Conservation (phyloP, 164 flowering plant species). For the Litsea cubeba region DNA sequence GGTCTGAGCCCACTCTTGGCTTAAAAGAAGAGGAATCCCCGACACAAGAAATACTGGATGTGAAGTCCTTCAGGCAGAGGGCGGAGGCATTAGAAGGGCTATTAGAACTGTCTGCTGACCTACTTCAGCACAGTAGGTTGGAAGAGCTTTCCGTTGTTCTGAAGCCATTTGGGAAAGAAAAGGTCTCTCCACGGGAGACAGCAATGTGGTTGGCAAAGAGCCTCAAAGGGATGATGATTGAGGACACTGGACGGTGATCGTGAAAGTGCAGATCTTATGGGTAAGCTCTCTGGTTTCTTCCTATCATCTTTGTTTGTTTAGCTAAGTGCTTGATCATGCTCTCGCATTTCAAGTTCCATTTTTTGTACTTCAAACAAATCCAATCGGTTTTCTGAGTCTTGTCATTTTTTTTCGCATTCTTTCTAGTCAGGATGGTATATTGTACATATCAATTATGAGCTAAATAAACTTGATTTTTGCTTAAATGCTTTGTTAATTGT, state of each 20-base stretch:
- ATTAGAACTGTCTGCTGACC: slow-evolving; percentile 87
- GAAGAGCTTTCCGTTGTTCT: slow-evolving; percentile 86
- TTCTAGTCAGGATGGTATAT: slow-evolving; percentile 7
- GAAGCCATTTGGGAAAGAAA: slow-evolving; percentile 92
- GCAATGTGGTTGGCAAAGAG: slow-evolving; percentile 98
- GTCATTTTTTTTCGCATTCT: neutral
- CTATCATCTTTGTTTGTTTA: neutral
- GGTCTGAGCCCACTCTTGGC: slow-evolving; percentile 16
- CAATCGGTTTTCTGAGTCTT: neutral
- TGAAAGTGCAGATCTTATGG: slow-evolving; percentile 17
- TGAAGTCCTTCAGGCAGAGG: slow-evolving; percentile 88
- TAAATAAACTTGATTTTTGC: slow-evolving; percentile 10
- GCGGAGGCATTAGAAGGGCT: slow-evolving; percentile 97
- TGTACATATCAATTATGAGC: slow-evolving; percentile 16
- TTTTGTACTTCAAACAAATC: slow-evolving; percentile 12
- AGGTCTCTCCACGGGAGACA: slow-evolving; percentile 95
- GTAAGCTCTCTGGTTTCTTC: slow-evolving; percentile 16
- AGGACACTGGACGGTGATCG: slow-evolving; percentile 51
- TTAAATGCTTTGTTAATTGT: neutral
- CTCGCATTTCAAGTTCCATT: slow-evolving; percentile 9
- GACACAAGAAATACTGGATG: slow-evolving; percentile 77
- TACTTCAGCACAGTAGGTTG: slow-evolving; percentile 73
- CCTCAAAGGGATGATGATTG: slow-evolving; percentile 94
- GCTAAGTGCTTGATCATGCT: neutral
- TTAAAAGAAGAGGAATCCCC: slow-evolving; percentile 37